Evolutionary conservation across 2,329 filamentous ascomycete species (phyloP).

Genomic region (Aspergillus sp.): DNA sequence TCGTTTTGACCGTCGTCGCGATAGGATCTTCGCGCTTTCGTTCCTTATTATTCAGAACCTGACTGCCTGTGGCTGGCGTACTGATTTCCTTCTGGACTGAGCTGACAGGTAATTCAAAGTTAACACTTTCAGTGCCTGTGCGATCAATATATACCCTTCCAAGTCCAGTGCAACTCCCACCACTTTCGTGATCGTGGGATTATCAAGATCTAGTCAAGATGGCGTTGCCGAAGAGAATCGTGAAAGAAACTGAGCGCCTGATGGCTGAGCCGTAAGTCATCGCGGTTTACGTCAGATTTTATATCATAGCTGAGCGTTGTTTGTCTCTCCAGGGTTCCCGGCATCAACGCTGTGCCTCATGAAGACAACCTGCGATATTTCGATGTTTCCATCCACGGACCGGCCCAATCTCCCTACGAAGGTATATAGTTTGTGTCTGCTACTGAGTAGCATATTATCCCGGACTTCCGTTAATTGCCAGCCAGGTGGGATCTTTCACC

Average conservation of each 20-base stretch:
- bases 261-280: constrained; percentile 85
- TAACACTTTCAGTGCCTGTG: background rate
- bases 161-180: constrained; percentile 5
- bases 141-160: background rate
- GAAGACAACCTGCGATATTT: constrained; percentile 98
- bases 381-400: constrained; percentile 93
- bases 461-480: constrained; percentile 6
- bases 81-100: background rate
- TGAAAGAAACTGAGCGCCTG: constrained; percentile 97
- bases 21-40: constrained; percentile 7
- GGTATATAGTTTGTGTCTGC: constrained; percentile 51
- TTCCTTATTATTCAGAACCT: constrained; percentile 5
- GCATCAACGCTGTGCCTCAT: constrained; percentile 92
- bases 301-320: constrained; percentile 5
- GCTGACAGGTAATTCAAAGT: background rate
- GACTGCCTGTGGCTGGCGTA: background rate
- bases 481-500: constrained; percentile 79
- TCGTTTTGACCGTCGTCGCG: constrained; percentile 13
- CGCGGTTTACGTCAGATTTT: background rate
- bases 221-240: constrained; percentile 92
- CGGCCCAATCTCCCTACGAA: constrained; percentile 90
- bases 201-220: constrained; percentile 28
- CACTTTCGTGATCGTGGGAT: constrained; percentile 7
- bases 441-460: background rate
- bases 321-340: constrained; percentile 68